These are phyloP conservation scores for Brettanomyces nanus DNA, from an alignment of 805 yeast genomes.

Conservation along the genomic window DNA sequence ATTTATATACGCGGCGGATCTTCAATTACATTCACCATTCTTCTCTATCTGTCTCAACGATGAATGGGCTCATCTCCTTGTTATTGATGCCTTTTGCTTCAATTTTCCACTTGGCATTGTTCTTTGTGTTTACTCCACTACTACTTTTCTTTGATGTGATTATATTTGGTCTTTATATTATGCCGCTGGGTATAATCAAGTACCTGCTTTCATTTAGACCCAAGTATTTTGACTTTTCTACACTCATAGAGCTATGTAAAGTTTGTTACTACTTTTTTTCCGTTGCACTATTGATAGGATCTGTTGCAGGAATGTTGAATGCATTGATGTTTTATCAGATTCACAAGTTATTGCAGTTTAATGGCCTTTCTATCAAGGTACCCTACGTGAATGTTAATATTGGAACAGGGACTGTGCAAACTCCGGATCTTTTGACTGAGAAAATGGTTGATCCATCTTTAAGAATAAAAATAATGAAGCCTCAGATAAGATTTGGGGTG, in stretches of 20 bases:
- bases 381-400: slow-evolving; percentile 1
- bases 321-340: slow-evolving; percentile 11
- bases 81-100: slow-evolving; percentile 1
- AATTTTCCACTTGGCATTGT: neutral
- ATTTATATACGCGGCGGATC: too few species aligned
- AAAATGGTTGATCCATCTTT: too few species aligned
- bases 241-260: slow-evolving; percentile 6
- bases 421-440: too few species aligned
- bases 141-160: slow-evolving; percentile 4
- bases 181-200: slow-evolving; percentile 5
- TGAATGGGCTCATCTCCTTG: neutral
- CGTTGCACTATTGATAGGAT: slow-evolving; percentile 17
- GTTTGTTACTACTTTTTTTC: slow-evolving; percentile 18
- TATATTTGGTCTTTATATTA: slow-evolving; percentile 1
- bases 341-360: neutral
- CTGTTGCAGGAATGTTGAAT: slow-evolving; percentile 14
- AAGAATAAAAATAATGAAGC: too few species aligned
- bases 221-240: neutral
- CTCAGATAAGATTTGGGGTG: too few species aligned
- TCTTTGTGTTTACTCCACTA: slow-evolving; percentile 7
- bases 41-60: too few species aligned
- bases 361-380: neutral
- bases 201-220: neutral
- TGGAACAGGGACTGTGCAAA: too few species aligned
- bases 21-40: too few species aligned